Evolutionary conservation across 441 rosid species (phyloP), one percentile per base, ranked within the genome.

Genomic region (Euphorbia schlechtendalii): DNA sequence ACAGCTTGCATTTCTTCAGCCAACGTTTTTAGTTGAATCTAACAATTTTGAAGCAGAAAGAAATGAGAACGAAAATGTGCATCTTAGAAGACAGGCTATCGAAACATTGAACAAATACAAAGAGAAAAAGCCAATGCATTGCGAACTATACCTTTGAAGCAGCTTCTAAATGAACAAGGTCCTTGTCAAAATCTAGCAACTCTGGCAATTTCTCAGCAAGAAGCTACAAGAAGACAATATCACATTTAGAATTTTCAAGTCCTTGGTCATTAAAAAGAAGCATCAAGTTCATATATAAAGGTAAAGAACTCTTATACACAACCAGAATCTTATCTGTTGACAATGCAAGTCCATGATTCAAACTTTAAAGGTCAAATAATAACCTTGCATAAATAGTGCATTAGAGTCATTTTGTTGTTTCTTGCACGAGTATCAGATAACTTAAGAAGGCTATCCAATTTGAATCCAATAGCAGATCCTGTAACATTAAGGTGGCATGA

Each of bases 1-100:
- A 88, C 93, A 62, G 99, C 99, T 83, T 93, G 99, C 97, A 93
- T 90, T 82, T 92, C 98, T 82, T 93, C 99, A 72, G 99, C 97
- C 83, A 94, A 77, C 53, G 78, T 76, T 85, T 94, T 94, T 78
- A 91, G 75, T 84, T 94, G 97, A 79, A 94, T 91, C 99, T 94
- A 77, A 61, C 61, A 20, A 73, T n/a, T 66, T 67, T 55, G 2
- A 60, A 51, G 63, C 18, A 63, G 55, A 12, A 28, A 59, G 40
- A 59, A 49, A 48, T 46, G 66, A 34, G 46, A 46, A 45, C 45
- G 5, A n/a, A 58, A 62, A 22, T 25, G n/a, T n/a, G 24, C 32
- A 45, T 32, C 52, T 66, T 58, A 49, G 56, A 57, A 20, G 41
- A 36, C 17, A 57, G 17, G 64, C 32, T 30, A 48, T 59, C 57